Evolutionary conservation across 1,139 yeast genomes (phyloP).

Genomic region (Pneumocystis canis): DNA sequence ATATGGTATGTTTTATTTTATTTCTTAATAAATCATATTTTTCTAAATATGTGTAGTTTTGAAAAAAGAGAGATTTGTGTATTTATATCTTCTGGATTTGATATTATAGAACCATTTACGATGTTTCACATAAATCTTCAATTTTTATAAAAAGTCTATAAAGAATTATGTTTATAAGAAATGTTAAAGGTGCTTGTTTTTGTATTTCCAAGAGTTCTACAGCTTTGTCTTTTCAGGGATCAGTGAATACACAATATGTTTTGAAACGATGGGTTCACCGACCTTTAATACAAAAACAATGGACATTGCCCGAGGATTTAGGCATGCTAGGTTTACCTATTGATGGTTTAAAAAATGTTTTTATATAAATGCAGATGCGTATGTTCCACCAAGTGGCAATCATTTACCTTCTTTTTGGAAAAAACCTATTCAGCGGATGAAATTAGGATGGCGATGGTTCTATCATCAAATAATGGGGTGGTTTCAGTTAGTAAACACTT

Average conservation of each 20-base stretch:
- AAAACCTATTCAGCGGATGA: constrained; percentile 5
- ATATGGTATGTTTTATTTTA: background rate
- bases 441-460: background rate
- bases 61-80: too few relatives aligned
- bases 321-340: background rate
- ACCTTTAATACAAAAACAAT: background rate
- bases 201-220: background rate
- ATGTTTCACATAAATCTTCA: too few relatives aligned
- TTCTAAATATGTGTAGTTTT: too few relatives aligned
- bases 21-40: background rate
- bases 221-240: background rate
- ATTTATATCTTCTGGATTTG: too few relatives aligned
- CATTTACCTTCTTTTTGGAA: constrained; percentile 7
- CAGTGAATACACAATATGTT: background rate
- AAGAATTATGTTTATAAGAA: background rate
- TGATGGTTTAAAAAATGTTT: constrained; percentile 5
- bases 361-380: constrained; percentile 8
- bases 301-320: constrained; percentile 3
- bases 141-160: too few relatives aligned
- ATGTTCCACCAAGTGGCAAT: constrained; percentile 14
- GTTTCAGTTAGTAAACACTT: constrained; percentile 7
- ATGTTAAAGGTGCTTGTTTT: background rate
- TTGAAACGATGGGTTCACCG: background rate
- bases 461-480: background rate
- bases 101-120: too few relatives aligned